phyloP scores from a whole-genome alignment of 2,329 filamentous ascomycete genomes.

The Magnaporthiopsis rhizophila region DNA sequence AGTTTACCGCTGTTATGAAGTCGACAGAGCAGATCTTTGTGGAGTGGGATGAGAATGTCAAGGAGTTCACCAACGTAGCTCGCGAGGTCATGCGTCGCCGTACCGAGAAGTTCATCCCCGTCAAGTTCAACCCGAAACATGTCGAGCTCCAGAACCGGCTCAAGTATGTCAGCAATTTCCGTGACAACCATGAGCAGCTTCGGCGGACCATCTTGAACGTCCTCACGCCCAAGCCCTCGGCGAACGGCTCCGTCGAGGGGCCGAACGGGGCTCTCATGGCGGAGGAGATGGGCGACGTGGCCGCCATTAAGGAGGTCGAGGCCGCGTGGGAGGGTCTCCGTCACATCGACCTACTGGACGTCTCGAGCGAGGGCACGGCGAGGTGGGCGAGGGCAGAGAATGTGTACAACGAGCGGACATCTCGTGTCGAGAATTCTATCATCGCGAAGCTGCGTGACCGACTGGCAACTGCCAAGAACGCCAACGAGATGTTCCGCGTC shows the following conservation, averaged over 20 bases:
- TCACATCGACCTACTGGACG: conserved; percentile 91
- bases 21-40: conserved; percentile 79
- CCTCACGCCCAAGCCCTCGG: conserved; percentile 66
- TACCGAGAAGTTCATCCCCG: conserved; percentile 97
- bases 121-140: conserved; percentile 88
- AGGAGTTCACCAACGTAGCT: conserved; percentile 96
- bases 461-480: conserved; percentile 89
- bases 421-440: conserved; percentile 96
- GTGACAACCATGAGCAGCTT: conserved; percentile 94
- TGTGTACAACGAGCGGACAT: conserved; percentile 94
- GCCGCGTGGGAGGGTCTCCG: conserved; percentile 91
- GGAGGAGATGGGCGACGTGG: conserved; percentile 93
- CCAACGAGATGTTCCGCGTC: conserved; percentile 99
- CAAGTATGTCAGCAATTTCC: conserved; percentile 89
- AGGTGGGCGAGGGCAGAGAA: conserved; percentile 92
- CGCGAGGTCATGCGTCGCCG: conserved; percentile 88
- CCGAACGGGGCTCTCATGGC: conserved; percentile 52
- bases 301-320: conserved; percentile 91
- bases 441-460: conserved; percentile 90
- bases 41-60: conserved; percentile 91
- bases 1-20: conserved; percentile 80
- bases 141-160: conserved; percentile 82
- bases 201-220: conserved; percentile 95
- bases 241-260: conserved; percentile 42
- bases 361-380: conserved; percentile 80